Conservation (phyloP, 1,284 basidiomycete genomes). For the Pseudozyma tsukubaensis region DNA sequence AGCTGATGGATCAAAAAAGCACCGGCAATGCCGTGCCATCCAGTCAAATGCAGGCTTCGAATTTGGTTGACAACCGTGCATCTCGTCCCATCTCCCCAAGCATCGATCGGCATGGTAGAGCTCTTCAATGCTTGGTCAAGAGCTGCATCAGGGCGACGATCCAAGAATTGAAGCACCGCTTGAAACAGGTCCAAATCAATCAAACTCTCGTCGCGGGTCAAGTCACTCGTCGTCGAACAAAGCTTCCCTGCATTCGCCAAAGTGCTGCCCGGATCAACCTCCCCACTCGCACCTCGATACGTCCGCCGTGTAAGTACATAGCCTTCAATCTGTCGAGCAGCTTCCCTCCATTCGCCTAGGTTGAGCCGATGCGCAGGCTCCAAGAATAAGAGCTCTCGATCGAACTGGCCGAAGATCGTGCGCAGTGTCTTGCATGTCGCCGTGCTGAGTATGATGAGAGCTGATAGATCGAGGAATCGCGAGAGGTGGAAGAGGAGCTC, state of each 20-base stretch:
- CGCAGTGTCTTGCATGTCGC: slow-evolving; percentile 18
- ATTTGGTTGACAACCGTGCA: slow-evolving; percentile 10
- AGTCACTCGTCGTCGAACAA: slow-evolving; percentile 8
- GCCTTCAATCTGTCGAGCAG: slow-evolving; percentile 12
- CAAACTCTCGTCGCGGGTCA: slow-evolving; percentile 37
- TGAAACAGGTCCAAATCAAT: slow-evolving; percentile 35
- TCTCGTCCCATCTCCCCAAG: not conserved
- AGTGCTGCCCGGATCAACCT: no score
- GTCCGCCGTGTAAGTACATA: slow-evolving; percentile 1
- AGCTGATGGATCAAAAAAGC: slow-evolving; percentile 37
- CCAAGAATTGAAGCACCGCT: slow-evolving; percentile 21
- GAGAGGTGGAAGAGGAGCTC: slow-evolving; percentile 39
- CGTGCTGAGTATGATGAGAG: slow-evolving; percentile 23
- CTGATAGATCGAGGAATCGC: slow-evolving; percentile 27
- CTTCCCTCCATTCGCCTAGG: slow-evolving; percentile 39
- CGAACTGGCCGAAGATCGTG: slow-evolving; percentile 26
- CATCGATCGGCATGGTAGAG: not conserved
- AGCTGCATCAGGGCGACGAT: not conserved
- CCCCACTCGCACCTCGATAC: no score
- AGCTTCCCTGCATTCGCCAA: not conserved
- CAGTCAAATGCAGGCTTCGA: slow-evolving; percentile 20
- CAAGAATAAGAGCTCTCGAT: slow-evolving; percentile 31
- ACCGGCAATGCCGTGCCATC: slow-evolving; percentile 47
- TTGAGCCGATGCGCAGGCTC: slow-evolving; percentile 36
- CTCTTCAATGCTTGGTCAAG: not conserved